Conservation (phyloP, 192 early-diverging fungal species). For the Coemansia sp. region DNA sequence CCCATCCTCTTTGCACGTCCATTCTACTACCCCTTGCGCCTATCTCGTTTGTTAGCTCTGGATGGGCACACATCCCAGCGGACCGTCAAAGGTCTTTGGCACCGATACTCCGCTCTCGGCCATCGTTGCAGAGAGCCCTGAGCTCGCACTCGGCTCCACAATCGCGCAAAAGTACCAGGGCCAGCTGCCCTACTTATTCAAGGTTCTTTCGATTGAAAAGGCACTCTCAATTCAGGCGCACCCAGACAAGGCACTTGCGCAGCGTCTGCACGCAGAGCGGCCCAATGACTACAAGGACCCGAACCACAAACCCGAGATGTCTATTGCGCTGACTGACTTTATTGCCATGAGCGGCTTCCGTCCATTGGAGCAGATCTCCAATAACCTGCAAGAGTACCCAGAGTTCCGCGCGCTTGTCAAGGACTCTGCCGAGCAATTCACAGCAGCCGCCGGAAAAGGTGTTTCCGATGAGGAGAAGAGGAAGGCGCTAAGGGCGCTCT, state of each 20-base stretch:
- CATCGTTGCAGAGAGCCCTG: constrained; percentile 55
- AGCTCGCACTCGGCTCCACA: constrained; percentile 48
- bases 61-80: constrained; percentile 98
- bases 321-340: constrained; percentile 91
- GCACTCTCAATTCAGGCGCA: constrained; percentile 98
- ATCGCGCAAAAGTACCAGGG: constrained; percentile 62
- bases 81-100: constrained; percentile 60
- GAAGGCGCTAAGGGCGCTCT: constrained; percentile 55
- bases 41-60: constrained; percentile 65
- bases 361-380: constrained; percentile 71
- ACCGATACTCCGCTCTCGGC: constrained; percentile 44
- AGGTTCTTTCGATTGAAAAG: constrained; percentile 82
- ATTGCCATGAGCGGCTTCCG: constrained; percentile 93
- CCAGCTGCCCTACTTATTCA: constrained; percentile 97
- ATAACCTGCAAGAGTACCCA: constrained; percentile 65
- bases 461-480: constrained; percentile 22
- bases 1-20: background rate
- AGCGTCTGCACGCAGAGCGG: constrained; percentile 60
- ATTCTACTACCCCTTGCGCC: background rate
- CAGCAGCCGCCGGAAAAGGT: constrained; percentile 47
- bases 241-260: constrained; percentile 87
- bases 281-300: constrained; percentile 91
- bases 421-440: constrained; percentile 40
- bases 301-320: constrained; percentile 98
- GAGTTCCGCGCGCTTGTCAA: constrained; percentile 74